Base-by-base conservation (phyloP, 345 rosid genomes). In the Turritis glabra region DNA sequence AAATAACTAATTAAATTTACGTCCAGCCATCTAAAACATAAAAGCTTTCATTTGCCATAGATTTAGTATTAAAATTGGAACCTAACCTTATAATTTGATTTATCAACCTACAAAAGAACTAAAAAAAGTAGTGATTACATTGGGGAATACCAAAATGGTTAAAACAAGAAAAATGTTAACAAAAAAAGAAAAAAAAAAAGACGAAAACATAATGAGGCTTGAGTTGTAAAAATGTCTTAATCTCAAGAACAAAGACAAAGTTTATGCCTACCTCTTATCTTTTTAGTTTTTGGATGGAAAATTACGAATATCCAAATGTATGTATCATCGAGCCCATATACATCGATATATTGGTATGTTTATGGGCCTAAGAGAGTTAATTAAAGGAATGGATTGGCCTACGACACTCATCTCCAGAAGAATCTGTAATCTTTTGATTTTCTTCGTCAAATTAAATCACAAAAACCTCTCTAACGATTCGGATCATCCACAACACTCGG, bases 351-450 rank as follows among this genome's bases (percentile, higher is more conserved):
- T 35, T 60, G 1, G 8, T 30, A 23, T 15, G 8, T n/a, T 48
- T 37, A 60, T 75, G 79, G 79, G 79, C 70, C 69, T 59, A 46
- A 33, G n/a, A 22, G 21, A 56, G 52, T n/a, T n/a, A n/a, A 22
- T 12, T 33, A 29, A 29, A 30, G 50, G 15, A 59, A 75, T 76
- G 80, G 75, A 76, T 53, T 76, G 48, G 79, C 51, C 79, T 52
- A 52, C 69, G 22, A 30, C 32, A 30, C 4, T 76, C 70, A 53
- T 76, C 70, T 69, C 79, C 22, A 18, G 75, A 43, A 62, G 75
- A 76, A 13, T 76, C 71, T 76, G 70, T 54, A 76, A 76, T 76
- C 70, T 76, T 25, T 69, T 69, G 64, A 23, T 76, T 51, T 53
- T 76, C 75, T 26, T 69, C 33, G 65, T 76, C 70, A 21, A 69